Base-by-base conservation (phyloP, 176 grass and related monocot species). In the Lolium perenne region DNA sequence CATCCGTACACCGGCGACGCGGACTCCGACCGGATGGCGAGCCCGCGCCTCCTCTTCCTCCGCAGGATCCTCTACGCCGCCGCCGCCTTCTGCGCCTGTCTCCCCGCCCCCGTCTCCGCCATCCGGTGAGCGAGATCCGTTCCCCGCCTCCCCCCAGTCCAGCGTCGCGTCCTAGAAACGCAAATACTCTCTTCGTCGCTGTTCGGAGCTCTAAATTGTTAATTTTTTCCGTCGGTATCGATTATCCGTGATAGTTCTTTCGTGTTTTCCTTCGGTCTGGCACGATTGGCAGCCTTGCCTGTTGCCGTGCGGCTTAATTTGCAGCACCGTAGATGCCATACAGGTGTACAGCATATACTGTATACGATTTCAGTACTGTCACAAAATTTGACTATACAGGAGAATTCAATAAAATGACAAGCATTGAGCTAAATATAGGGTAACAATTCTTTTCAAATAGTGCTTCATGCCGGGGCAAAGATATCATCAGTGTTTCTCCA, bases 71-170 rank as follows among this genome's bases (percentile, higher is more conserved):
- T 79, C 23, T 45, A 14, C 38, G 35, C 43, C 46, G 65, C 47
- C 22, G 1, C 55, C 45, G 43, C 64, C 16, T 25, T 82, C 61
- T 82, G 10, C 65, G 80, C 84, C 35, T 74, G 6, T 80, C 41
- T 90, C 20, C 48, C 84, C 5, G 25, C 3, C 14, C 48, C 49
- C 56, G 80, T 67, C 25, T 83, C 57, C 7, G 80, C 80, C 41
- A 87, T 91, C 75, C 89, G 89, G 89, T 91, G 80, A 91, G 89
- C 57, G 38, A 79, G 88, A 86, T 73, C 59, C 59, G 59, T 62
- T 62, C 23, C 55, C 54, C 16, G 5, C 10, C 10, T 29, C 3
- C 47, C 6, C 25, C 8, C 50, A 2, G 32, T 71, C 68, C 67
- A 59, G 21, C 38, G 2, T 11, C 81, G 13, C 81, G 35, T 59